phyloP scores from a whole-genome alignment of 495 filamentous ascomycete genomes.

The Talaromyces thailandensis region DNA sequence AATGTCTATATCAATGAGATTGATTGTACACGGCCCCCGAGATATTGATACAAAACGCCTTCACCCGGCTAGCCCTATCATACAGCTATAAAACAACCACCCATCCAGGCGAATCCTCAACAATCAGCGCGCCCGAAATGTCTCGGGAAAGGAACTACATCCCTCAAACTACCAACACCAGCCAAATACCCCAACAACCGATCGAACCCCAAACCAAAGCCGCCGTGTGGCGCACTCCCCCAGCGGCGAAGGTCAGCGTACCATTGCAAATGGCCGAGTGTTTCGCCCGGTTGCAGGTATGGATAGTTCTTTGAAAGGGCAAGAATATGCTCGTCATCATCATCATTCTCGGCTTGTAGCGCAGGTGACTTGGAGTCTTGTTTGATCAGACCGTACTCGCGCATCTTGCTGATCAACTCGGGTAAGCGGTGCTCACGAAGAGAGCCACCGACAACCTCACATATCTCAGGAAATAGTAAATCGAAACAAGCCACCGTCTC shows the following conservation, averaged over 20 bases:
- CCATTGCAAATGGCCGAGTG: conserved; percentile 62
- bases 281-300: conserved; percentile 31
- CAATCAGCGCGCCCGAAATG: conserved; percentile 90
- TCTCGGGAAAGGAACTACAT: conserved; percentile 81
- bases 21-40: background rate
- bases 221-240: conserved; percentile 91
- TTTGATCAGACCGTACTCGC: conserved; percentile 43
- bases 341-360: background rate
- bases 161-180: conserved; percentile 75
- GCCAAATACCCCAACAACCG: conserved; percentile 78
- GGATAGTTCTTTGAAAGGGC: conserved; percentile 19
- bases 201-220: conserved; percentile 93
- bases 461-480: conserved; percentile 79
- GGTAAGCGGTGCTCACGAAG: conserved; percentile 82
- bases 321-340: background rate
- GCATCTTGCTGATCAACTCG: conserved; percentile 67
- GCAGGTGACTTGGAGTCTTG: background rate
- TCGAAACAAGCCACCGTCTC: conserved; percentile 90
- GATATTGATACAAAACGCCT: background rate
- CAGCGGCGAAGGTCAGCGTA: conserved; percentile 91
- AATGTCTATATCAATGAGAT: too few species aligned
- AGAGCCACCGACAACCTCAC: conserved; percentile 87
- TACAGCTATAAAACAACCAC: background rate
- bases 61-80: background rate
- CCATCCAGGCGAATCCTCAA: conserved; percentile 24